These are phyloP conservation scores for Kluyveromyces marxianus DNA, from an alignment of 1,139 yeast species.

Conservation along the genomic window DNA sequence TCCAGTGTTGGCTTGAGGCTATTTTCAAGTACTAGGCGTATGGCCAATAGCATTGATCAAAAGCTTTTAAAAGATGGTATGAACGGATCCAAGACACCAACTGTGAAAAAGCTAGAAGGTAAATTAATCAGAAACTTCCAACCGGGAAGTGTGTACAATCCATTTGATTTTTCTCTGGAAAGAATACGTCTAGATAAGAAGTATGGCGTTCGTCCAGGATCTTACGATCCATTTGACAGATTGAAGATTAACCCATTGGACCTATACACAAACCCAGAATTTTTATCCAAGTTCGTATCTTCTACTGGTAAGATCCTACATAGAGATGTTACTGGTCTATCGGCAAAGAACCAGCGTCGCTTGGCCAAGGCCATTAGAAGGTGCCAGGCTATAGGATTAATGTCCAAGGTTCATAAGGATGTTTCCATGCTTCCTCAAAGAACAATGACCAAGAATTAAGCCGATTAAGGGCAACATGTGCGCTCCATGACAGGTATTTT, in stretches of 20 bases:
- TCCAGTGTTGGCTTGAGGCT: not conserved
- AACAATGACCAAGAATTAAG: slow-evolving; percentile 12
- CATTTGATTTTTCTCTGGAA: slow-evolving; percentile 64
- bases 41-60: slow-evolving; percentile 50
- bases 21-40: slow-evolving; percentile 1
- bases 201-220: slow-evolving; percentile 11
- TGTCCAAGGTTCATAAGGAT: slow-evolving; percentile 57
- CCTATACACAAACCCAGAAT: slow-evolving; percentile 58
- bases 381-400: slow-evolving; percentile 59
- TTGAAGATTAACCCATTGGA: slow-evolving; percentile 57
- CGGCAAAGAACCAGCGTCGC: slow-evolving; percentile 52
- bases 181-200: slow-evolving; percentile 35
- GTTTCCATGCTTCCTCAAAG: slow-evolving; percentile 37
- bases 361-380: slow-evolving; percentile 62
- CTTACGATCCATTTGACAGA: slow-evolving; percentile 41
- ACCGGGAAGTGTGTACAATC: slow-evolving; percentile 46
- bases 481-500: not conserved
- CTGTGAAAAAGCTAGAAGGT: slow-evolving; percentile 19
- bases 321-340: slow-evolving; percentile 60
- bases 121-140: slow-evolving; percentile 18
- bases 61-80: slow-evolving; percentile 78
- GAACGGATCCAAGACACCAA: slow-evolving; percentile 81
- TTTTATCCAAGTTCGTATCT: slow-evolving; percentile 50
- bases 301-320: slow-evolving; percentile 63
- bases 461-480: no score